phyloP scores from a whole-genome alignment of 176 grass and related monocot genomes.

The Carex myosuroides region DNA sequence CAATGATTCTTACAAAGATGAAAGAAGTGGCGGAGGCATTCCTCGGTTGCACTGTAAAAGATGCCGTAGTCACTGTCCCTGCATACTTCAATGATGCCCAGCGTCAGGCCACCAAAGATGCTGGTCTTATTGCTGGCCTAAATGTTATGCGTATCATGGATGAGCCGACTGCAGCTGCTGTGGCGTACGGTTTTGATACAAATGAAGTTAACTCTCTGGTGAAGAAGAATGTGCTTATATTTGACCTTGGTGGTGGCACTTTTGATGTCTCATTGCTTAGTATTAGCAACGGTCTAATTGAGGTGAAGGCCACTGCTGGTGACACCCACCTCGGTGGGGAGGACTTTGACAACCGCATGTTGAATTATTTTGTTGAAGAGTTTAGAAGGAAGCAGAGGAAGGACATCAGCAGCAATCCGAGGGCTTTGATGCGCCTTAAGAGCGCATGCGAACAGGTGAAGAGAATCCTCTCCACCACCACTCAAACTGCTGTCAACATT shows the following conservation, averaged over 20 bases:
- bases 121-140: not conserved
- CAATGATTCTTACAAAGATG: not conserved
- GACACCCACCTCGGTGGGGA: not conserved
- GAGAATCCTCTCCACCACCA: constrained; percentile 25
- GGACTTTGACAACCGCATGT: not conserved
- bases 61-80: not conserved
- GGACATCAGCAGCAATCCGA: not conserved
- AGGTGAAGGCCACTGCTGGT: constrained; percentile 7
- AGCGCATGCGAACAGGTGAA: constrained; percentile 9
- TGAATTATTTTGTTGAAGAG: not conserved
- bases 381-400: not conserved
- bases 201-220: not conserved
- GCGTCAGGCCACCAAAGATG: not conserved
- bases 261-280: not conserved
- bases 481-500: constrained; percentile 25
- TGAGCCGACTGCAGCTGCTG: not conserved
- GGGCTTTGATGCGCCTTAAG: not conserved
- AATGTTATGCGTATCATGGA: not conserved
- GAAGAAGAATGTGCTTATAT: not conserved
- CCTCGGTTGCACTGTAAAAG: not conserved
- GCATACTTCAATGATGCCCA: not conserved
- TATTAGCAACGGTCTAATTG: not conserved
- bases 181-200: not conserved
- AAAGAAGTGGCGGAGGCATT: not conserved
- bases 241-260: not conserved